Evolutionary conservation across 1,284 basidiomycete genomes (phyloP), one percentile per base, ranked within the genome.

Genomic region (Apiotrichum siamense): DNA sequence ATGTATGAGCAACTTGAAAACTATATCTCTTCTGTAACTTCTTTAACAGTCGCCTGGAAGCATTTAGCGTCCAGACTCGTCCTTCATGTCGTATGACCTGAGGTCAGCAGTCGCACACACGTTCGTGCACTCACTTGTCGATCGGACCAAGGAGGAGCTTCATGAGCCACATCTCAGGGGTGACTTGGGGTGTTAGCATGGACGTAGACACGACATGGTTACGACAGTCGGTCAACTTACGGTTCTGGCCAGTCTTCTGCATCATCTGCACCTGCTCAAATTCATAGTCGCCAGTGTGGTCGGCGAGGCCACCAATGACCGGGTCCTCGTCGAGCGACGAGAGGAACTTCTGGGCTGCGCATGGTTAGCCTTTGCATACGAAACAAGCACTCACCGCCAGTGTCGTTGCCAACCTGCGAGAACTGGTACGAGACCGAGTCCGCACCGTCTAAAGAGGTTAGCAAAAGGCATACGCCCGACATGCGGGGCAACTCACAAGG

Each of bases 381-480:
- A 44, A 59, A 54, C 6, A 57, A 59, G 21, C 9, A 68, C 67
- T 44, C 67, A 69, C 24, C 64, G 36, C 10, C 69, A 35, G 24
- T 38, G 49, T 55, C 53, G 41, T 54, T 43, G 46, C 55, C 55
- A 37, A 57, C 55, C 49, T 57, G 55, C 25, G 55, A 47, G 36
- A 57, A 46, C 52, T 57, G 55, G 55, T 49, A 52, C 37, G 52
- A 49, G 3, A 57, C 49, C 5, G 55, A 52, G 36, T 51, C 52
- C 24, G 49, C 40, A 15, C 51, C 51, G 42, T 41, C 45, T 47
- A 24, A 1, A 29, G n/a, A 29, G 6, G 29, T 43, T 20, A 32
- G 29, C 15, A 7, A 13, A 36, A 36, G 35, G 12, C 7, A n/a
- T 18, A 7, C 6, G 2, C 3, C 2, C 23, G 10, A 15, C 11